Base-by-base conservation (phyloP, 1,284 basidiomycete genomes). In the Ceratobasidium sp. region DNA sequence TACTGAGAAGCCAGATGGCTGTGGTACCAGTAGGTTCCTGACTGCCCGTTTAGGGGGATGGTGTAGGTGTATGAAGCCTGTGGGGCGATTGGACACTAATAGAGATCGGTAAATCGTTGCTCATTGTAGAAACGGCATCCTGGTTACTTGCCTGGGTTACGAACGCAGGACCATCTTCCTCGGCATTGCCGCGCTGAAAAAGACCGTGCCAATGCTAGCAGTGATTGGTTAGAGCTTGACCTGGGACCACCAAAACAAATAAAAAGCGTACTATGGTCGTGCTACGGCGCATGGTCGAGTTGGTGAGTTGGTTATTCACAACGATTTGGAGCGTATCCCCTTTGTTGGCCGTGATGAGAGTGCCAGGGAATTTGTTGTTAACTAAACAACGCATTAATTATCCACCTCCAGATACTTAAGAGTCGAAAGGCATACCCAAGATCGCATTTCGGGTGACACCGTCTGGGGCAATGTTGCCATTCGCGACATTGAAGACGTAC, bases 161-260 rank as follows among this genome's bases (percentile, higher is more conserved):
- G 46, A 67, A 71, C 34, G 72, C 30, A 57, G 43, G 76, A n/a
- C 84, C 85, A 72, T 85, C 82, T 75, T 67, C 81, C 80, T 80
- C 82, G 77, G 76, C 76, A 60, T 81, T 81, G 21, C 77, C 72
- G 21, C 77, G 70, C 76, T 85, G 83, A 72, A 82, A 80, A 9
- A 86, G 74, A 9, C 85, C 85, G 71, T 86, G 85, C 84, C 84
- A 86, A 74, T 86, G 85, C 84, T 85, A 72, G 26, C 30, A 50
- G 5, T 21, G 30, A 30, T 30, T 8, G 45, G 75, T 73, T 57
- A n/a, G 32, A n/a, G n/a, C n/a, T 52, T 32, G 26, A 61, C n/a
- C n/a, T n/a, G 23, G 12, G 14, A n/a, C n/a, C n/a, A 5, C 5
- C 21, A 16, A 71, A 21, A 43, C 32, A 73, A n/a, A 18, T 16